Conservation (phyloP, 1,284 basidiomycete genomes). For the Puccinia novopanici region DNA sequence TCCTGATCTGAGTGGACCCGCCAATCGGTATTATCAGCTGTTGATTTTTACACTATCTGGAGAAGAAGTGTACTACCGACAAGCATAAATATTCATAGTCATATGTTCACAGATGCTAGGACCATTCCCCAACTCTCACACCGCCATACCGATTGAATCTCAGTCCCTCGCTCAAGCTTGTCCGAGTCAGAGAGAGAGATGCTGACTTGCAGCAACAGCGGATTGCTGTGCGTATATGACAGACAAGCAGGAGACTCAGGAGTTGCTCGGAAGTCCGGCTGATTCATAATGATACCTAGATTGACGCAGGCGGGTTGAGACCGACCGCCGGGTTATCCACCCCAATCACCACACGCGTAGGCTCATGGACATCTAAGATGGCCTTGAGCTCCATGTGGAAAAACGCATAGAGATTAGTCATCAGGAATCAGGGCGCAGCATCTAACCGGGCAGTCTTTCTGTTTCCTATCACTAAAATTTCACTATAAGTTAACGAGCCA, state of each 20-base stretch:
- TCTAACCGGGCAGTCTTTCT: too few species aligned
- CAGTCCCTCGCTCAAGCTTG: background rate
- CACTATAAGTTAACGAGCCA: background rate
- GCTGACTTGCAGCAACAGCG: background rate
- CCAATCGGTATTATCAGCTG: too few species aligned
- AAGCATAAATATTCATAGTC: too few species aligned
- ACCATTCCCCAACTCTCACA: background rate
- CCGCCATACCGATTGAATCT: background rate
- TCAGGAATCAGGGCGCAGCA: background rate
- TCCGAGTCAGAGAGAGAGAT: background rate
- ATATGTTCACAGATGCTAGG: too few species aligned
- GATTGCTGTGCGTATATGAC: background rate
- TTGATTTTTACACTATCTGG: too few species aligned
- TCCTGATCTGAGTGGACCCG: too few species aligned
- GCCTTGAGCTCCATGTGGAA: background rate
- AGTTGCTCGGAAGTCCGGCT: background rate
- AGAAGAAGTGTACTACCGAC: too few species aligned
- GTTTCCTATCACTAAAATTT: background rate
- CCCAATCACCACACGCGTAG: background rate
- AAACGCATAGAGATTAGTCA: background rate
- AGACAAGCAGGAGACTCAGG: background rate
- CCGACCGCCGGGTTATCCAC: constrained; percentile 1
- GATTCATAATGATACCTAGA: background rate
- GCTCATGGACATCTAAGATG: background rate
- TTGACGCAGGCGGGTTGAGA: background rate